A percentile compares a stretch with the other conserved stretches of the same genome.
Conservation (phyloP, 768 basidiomycete genomes). For the Pulveroboletus sp. region DNA sequence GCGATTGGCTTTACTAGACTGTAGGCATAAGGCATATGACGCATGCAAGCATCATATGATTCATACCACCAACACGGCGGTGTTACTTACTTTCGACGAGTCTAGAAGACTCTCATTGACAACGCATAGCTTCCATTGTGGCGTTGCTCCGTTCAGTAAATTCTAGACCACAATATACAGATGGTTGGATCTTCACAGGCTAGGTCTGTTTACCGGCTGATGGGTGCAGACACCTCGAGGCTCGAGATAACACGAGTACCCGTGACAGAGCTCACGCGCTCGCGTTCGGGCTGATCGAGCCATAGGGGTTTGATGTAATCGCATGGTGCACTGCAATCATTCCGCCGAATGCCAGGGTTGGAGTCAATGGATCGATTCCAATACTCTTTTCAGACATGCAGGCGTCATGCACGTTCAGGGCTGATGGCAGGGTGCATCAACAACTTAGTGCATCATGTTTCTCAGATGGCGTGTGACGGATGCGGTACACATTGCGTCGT, state of each 20-base stretch:
- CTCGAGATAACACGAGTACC: neutral
- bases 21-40: no score
- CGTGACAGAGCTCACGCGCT: neutral
- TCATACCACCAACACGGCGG: no score
- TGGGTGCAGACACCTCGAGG: neutral
- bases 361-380: neutral
- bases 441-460: neutral
- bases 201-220: neutral
- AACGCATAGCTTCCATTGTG: no score
- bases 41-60: no score
- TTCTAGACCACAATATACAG: neutral
- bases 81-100: no score
- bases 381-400: neutral
- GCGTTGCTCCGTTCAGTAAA: no score
- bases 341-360: neutral
- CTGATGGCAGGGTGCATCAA: neutral
- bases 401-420: neutral
- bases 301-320: neutral
- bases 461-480: neutral
- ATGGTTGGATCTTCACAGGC: neutral
- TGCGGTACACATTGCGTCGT: neutral
- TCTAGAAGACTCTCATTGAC: no score
- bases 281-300: neutral
- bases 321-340: neutral
- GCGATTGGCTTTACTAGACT: no score